Evolutionary conservation across 805 yeast genomes (phyloP).

Genomic region (Cephaloascus albidus): DNA sequence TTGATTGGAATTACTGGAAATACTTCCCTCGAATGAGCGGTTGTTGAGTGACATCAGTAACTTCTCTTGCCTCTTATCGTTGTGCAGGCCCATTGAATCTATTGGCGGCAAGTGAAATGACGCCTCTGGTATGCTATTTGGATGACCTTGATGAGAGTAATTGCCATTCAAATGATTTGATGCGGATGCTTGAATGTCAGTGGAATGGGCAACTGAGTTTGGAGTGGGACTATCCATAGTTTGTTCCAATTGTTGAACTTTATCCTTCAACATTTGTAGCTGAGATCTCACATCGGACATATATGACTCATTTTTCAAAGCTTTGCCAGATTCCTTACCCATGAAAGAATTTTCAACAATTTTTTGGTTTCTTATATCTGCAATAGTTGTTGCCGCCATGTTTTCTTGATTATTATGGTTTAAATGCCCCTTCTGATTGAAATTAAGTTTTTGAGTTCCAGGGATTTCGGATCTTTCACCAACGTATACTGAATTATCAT

Average conservation of each 20-base stretch:
- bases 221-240: not conserved
- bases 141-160: not conserved
- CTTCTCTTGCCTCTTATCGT: not conserved
- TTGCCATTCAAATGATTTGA: not conserved
- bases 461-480: not conserved
- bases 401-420: not conserved
- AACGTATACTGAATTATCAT: not conserved
- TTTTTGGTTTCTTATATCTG: not conserved
- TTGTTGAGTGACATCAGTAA: too few species aligned
- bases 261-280: not conserved
- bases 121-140: not conserved
- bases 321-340: too few species aligned
- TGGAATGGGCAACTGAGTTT: conserved; percentile 16
- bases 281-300: not conserved
- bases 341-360: not conserved
- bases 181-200: too few species aligned
- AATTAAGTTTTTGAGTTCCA: not conserved
- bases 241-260: not conserved
- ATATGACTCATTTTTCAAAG: not conserved
- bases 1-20: too few species aligned
- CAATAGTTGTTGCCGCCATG: not conserved
- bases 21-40: too few species aligned
- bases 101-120: not conserved
- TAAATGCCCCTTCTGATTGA: not conserved
- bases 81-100: not conserved